Conservation (phyloP, 805 yeast species). For the Lachancea dasiensis region DNA sequence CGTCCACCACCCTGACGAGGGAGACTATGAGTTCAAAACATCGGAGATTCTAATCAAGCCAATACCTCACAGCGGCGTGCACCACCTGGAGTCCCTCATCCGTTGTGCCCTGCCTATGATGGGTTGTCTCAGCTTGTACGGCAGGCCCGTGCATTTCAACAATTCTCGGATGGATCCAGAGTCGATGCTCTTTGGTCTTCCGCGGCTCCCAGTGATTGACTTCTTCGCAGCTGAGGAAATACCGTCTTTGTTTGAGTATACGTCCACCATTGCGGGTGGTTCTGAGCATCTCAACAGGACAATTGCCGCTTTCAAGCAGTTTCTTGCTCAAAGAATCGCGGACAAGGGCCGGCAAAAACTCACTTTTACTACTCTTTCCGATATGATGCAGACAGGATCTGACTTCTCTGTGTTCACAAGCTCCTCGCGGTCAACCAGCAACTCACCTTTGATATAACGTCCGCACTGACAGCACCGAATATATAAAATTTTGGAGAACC, state of each 20-base stretch:
- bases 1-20: slow-evolving; percentile 3
- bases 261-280: not conserved
- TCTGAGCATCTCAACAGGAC: slow-evolving; percentile 4
- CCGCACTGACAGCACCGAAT: not conserved
- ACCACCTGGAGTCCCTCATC: slow-evolving; percentile 61
- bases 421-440: slow-evolving; percentile 6
- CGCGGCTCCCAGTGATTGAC: slow-evolving; percentile 61
- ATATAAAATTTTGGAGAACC: too few species aligned
- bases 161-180: slow-evolving; percentile 45
- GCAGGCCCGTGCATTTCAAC: slow-evolving; percentile 59
- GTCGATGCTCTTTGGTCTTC: slow-evolving; percentile 64
- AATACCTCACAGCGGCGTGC: slow-evolving; percentile 59
- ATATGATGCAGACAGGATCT: slow-evolving; percentile 2
- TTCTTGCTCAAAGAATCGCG: not conserved
- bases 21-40: slow-evolving; percentile 6
- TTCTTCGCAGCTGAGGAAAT: slow-evolving; percentile 35
- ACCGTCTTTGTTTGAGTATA: slow-evolving; percentile 10
- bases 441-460: slow-evolving; percentile 7
- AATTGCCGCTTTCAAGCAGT: slow-evolving; percentile 5
- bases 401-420: not conserved
- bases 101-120: slow-evolving; percentile 59
- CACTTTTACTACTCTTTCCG: slow-evolving; percentile 4
- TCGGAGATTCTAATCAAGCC: slow-evolving; percentile 50
- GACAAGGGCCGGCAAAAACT: slow-evolving; percentile 1
- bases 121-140: slow-evolving; percentile 62